Base-by-base conservation (phyloP, 768 basidiomycete species). In the Amyloporia xantha region DNA sequence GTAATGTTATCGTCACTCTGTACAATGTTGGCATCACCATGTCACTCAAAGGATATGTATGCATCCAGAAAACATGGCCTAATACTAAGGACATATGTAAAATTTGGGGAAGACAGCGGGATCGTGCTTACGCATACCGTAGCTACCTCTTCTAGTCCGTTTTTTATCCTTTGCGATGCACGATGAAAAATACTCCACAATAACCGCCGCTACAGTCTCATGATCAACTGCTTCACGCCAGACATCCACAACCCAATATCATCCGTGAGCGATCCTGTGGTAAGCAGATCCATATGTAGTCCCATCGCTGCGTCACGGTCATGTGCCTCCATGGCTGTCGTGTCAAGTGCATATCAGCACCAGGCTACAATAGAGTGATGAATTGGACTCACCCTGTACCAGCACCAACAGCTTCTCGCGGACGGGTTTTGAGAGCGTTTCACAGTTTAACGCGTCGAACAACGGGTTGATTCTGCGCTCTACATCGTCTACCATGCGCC, bases 401-500 rank as follows among this genome's bases (percentile, higher is more conserved):
- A 97, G 72, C 36, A 81, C 78, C 19, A 80, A 60, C 25, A 96
- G 68, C 55, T 87, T 81, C 37, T 86, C 85, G 12, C 86, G 75
- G 20, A 90, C 81, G 10, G 76, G 64, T 51, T 72, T 70, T 12
- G 89, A 84, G 17, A 96, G 62, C 5, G 87, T 86, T 58, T 91
- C 82, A 60, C 90, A 92, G 65, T 97, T 96, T 57, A 97, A 68
- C n/a, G 82, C 84, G 61, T 96, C 94, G 59, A 94, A 96, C 39
- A 97, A 66, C 0, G 82, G 77, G 60, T 84, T 92, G 57, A 95
- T 73, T 26, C 94, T 77, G 17, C 91, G 78, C 62, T 94, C 91
- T 4, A 93, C 76, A 57, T 95, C 93, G 44, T 91, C 91, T 0
- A 80, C 81, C 55, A 93, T 73, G 27, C 89, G 83, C 63, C 84